Base-by-base conservation (phyloP, 352 stramenopile species). In the Aphanomyces invadans region DNA sequence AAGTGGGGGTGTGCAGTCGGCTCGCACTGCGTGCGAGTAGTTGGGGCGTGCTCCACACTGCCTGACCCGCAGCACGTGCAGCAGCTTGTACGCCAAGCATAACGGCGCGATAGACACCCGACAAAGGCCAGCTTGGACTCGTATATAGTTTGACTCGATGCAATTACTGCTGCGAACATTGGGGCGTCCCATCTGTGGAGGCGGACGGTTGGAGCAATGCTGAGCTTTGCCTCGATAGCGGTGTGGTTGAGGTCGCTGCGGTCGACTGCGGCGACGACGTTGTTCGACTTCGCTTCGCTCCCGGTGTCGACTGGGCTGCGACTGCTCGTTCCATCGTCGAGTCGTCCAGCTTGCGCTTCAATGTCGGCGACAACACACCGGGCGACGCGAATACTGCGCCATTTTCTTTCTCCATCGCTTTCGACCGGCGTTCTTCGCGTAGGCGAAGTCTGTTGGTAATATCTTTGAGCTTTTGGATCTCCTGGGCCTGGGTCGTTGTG, bases 1-100 rank as follows among this genome's bases (percentile, higher is more conserved):
- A 70, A 71, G 39, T 92, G 80, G 76, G 84, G 80, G 17, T 90
- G 81, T 57, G 84, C 73, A 9, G 26, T 67, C 10, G 60, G 60
- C 28, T 56, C 60, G 7, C n/a, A 23, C 23, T 67, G 60, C 25
- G 60, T 67, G 11, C n/a, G 26, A 21, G 33, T 48, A 19, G 26
- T 67, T n/a, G 60, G 60, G 19, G 60, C 60, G 3, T 67, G 60
- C 49, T n/a, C 33, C 15, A 36, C 38, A 5, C 12, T 67, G 25
- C 60, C 60, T 9, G 5, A 10, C 10, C n/a, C 33, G 21, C 28
- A 65, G 9, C n/a, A 3, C 28, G n/a, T n/a, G n/a, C n/a, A n/a
- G n/a, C n/a, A n/a, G n/a, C n/a, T n/a, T n/a, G n/a, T n/a, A n/a
- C n/a, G n/a, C n/a, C n/a, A n/a, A n/a, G n/a, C n/a, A n/a, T n/a